Evolutionary conservation across 257 asterid genomes (phyloP).

Genomic region (Asclepias syriaca): DNA sequence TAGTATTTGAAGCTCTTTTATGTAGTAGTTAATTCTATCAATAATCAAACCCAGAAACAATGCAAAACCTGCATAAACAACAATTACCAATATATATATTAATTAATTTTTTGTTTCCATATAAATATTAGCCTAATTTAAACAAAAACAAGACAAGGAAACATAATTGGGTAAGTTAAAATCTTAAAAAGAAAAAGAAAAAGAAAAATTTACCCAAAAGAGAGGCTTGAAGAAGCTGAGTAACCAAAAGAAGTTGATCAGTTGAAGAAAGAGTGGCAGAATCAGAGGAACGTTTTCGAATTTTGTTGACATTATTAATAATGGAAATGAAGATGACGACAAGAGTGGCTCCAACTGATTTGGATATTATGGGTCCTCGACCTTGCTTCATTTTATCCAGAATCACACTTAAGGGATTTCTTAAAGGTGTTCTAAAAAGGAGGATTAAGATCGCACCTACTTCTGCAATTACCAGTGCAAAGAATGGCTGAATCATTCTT

Average conservation of each 20-base stretch:
- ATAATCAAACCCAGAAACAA: slow-evolving; percentile 28
- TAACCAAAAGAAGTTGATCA: slow-evolving; percentile 66
- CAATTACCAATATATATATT: too few species aligned
- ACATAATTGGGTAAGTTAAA: too few species aligned
- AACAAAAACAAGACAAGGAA: too few species aligned
- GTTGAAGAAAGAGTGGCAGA: slow-evolving; percentile 49
- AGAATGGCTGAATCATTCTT: slow-evolving; percentile 70
- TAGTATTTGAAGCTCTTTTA: slow-evolving; percentile 22
- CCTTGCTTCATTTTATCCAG: slow-evolving; percentile 69
- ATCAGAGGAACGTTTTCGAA: slow-evolving; percentile 41
- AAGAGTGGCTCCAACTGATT: slow-evolving; percentile 67
- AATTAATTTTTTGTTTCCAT: too few species aligned
- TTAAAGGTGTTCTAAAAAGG: slow-evolving; percentile 63
- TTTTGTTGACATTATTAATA: slow-evolving; percentile 34
- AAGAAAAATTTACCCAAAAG: slow-evolving; percentile 40
- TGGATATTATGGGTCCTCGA: slow-evolving; percentile 58
- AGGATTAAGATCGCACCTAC: slow-evolving; percentile 46
- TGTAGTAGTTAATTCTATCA: slow-evolving; percentile 31
- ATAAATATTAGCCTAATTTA: too few species aligned
- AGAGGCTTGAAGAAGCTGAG: slow-evolving; percentile 60
- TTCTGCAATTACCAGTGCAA: slow-evolving; percentile 50
- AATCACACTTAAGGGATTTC: slow-evolving; percentile 44
- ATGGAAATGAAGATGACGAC: slow-evolving; percentile 47
- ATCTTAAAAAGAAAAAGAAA: too few species aligned
- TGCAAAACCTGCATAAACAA: slow-evolving; percentile 23